Evolutionary conservation across 495 filamentous ascomycete genomes (phyloP).

Genomic region (Aspergillus kassunensis): DNA sequence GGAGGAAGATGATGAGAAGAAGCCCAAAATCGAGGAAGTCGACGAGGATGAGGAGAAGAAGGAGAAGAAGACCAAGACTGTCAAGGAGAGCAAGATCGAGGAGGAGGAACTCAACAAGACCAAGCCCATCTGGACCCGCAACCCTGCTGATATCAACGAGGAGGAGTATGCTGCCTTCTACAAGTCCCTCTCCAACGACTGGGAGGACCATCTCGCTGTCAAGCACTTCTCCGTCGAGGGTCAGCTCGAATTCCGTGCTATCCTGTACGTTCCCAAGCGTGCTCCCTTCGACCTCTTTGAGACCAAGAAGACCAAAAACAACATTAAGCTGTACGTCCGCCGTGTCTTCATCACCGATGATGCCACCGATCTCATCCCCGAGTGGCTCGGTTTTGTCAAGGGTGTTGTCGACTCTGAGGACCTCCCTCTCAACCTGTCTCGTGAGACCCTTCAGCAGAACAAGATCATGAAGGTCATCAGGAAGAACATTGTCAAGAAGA

Average conservation of each 20-base stretch:
- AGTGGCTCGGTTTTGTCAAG: constrained; percentile 99
- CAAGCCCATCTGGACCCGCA: constrained; percentile 99
- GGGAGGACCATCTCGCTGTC: constrained; percentile 98
- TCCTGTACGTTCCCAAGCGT: constrained; percentile 99
- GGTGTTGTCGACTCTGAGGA: constrained; percentile 99
- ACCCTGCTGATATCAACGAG: constrained; percentile 88
- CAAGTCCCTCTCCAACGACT: constrained; percentile 98
- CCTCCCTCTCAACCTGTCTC: constrained; percentile 96
- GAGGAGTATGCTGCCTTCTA: constrained; percentile 99
- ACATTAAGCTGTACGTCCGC: constrained; percentile 99
- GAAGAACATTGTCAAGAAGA: constrained; percentile 99
- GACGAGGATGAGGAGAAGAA: constrained; percentile 85
- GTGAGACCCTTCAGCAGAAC: constrained; percentile 99
- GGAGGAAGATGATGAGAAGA: constrained; percentile 84
- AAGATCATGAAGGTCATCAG: constrained; percentile 99
- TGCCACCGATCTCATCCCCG: constrained; percentile 96
- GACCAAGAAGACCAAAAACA: constrained; percentile 99
- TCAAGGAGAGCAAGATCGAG: constrained; percentile 98
- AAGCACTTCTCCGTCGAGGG: constrained; percentile 99
- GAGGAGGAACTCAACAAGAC: constrained; percentile 99
- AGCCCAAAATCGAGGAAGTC: constrained; percentile 69
- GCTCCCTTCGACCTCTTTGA: constrained; percentile 99
- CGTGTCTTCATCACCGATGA: constrained; percentile 99
- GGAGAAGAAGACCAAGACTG: constrained; percentile 95
- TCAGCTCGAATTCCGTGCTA: constrained; percentile 99